Evolutionary conservation across 1,139 yeast species (phyloP), one percentile per base, ranked within the genome.

Genomic region (Torulaspora globosa): DNA sequence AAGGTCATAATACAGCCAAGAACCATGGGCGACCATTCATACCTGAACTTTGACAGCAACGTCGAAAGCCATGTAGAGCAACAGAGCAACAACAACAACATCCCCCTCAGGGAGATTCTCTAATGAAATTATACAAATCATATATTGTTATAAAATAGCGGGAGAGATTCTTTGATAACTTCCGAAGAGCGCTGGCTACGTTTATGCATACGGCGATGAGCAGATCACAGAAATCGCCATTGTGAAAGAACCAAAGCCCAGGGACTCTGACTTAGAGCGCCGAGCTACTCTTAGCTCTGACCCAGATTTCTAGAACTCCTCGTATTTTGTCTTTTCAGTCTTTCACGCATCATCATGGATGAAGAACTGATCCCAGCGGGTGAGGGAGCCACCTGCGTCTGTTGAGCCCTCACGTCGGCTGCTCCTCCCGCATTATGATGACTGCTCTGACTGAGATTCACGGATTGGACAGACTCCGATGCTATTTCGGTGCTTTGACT

Each of bases 1-100:
- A 75, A 75, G 52, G 73, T 74, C 39, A 60, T 75, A 21, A 62
- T 75, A 33, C 74, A 68, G 44, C 75, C 79, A 12, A 68, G 77
- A 53, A 70, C 67, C 42, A 54, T 70, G 35, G 74, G 73, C 7
- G 74, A 70, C 47, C 74, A 71, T 49, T 55, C 71, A 12, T 70
- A 67, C 48, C 56, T 73, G 50, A 61, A 63, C 38, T 63, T 66
- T 48, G 60, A 59, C 44, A 65, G 31, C 33, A 40, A 43, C 49
- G 51, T 14, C 50, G 48, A 16, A 59, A 57, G 6, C 50, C 54
- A 26, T 50, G 49, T 8, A 38, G 47, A 33, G 46, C 48, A 24
- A 35, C 44, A 21, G 35, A 47, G 33, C 34, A 48, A 24, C 45
- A 42, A 24, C 45, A 42, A 28, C 47, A 51, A 19, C 29, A 40